Percentiles rank a stretch among this genome's conserved stretches.
These are phyloP conservation scores for Dichotomopilus funicola DNA, from an alignment of 2,329 filamentous ascomycete genomes.

Conservation along the genomic window DNA sequence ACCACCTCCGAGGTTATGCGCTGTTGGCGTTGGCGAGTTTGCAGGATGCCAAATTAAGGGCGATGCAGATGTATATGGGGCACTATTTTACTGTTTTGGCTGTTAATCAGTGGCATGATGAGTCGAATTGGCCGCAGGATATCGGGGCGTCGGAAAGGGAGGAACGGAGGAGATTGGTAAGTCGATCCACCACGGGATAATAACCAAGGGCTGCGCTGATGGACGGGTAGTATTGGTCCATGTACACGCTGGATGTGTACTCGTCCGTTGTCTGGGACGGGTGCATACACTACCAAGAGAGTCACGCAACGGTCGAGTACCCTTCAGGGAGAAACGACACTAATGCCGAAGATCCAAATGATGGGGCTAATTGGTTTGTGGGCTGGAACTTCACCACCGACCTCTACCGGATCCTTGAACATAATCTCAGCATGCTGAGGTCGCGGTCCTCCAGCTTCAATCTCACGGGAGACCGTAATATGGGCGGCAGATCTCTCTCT, in stretches of 20 bases:
- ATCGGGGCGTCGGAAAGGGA: slow-evolving; percentile 17
- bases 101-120: slow-evolving; percentile 25
- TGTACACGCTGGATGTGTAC: slow-evolving; percentile 9
- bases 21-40: slow-evolving; percentile 23
- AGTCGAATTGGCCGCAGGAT: slow-evolving; percentile 21
- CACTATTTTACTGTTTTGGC: slow-evolving; percentile 25
- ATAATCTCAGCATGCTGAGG: slow-evolving; percentile 3
- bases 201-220: neutral
- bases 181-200: neutral
- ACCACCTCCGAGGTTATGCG: slow-evolving; percentile 22
- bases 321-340: slow-evolving; percentile 3
- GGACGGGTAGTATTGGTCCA: slow-evolving; percentile 5
- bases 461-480: neutral
- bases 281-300: slow-evolving; percentile 8
- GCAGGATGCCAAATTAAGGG: slow-evolving; percentile 21
- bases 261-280: slow-evolving; percentile 9
- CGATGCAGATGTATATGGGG: slow-evolving; percentile 26
- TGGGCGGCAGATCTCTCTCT: neutral
- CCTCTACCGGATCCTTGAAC: slow-evolving; percentile 8
- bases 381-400: slow-evolving; percentile 9
- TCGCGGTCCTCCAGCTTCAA: slow-evolving; percentile 7
- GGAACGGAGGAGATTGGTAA: slow-evolving; percentile 12
- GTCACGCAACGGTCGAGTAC: slow-evolving; percentile 6
- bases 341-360: neutral
- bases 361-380: slow-evolving; percentile 1